A percentile compares a stretch with the other conserved stretches of the same genome.
Evolutionary conservation across 371 early-diverging fungal genomes (phyloP).

Genomic region (Entomophthora muscae): DNA sequence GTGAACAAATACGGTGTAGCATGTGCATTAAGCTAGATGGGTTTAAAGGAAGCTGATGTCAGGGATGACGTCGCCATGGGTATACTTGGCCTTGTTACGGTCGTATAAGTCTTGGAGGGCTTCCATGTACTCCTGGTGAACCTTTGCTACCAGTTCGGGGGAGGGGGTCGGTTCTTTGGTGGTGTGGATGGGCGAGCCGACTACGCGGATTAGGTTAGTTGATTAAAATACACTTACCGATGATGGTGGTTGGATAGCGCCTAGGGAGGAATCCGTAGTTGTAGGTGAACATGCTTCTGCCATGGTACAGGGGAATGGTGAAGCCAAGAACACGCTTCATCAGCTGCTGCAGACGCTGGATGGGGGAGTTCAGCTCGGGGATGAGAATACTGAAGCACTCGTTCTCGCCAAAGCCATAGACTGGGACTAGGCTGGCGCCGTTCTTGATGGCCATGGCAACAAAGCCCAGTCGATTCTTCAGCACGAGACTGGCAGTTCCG

Average conservation of each 20-base stretch:
- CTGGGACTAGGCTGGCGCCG: conserved; percentile 51
- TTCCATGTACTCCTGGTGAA: conserved; percentile 4
- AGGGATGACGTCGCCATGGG: neutral
- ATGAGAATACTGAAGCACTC: conserved; percentile 37
- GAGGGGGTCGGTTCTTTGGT: neutral
- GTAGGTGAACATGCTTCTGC: conserved; percentile 36
- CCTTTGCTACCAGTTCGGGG: neutral
- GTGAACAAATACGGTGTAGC: too few species aligned
- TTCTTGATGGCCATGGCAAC: conserved; percentile 61
- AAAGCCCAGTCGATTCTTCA: conserved; percentile 58
- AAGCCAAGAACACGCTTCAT: conserved; percentile 10
- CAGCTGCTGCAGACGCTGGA: conserved; percentile 7
- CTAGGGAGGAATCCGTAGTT: conserved; percentile 4
- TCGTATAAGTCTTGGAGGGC: conserved; percentile 4
- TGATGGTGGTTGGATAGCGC: neutral
- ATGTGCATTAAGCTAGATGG: too few species aligned
- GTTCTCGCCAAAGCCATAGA: conserved; percentile 70
- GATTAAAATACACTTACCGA: conserved; percentile 2
- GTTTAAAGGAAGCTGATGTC: conserved; percentile 5
- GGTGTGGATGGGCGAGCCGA: conserved; percentile 3
- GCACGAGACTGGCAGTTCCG: conserved; percentile 37
- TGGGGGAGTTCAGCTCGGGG: conserved; percentile 3
- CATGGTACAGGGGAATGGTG: conserved; percentile 45
- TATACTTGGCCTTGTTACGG: conserved; percentile 6
- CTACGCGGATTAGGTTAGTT: neutral